Base-by-base conservation (phyloP, 2,329 filamentous ascomycete genomes). In the Colletotrichum lindemuthianum region DNA sequence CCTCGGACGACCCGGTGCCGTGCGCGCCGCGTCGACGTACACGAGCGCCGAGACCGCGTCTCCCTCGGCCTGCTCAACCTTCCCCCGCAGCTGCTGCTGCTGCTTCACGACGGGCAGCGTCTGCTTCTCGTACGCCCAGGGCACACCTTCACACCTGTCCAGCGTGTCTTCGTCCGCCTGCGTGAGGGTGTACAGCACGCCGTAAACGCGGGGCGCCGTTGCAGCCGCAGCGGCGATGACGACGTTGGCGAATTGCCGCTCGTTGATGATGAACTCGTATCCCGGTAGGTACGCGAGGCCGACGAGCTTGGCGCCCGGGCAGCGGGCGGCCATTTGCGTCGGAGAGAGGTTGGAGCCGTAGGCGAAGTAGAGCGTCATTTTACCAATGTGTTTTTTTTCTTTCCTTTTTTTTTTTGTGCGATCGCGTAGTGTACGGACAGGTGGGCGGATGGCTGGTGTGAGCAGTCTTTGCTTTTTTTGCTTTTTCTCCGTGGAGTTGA, bases 331-430 rank as follows among this genome's bases (percentile, higher is more conserved):
- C 90, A 92, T 92, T 75, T 92, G 89, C 34, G 81, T 75, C 1
- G 82, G 82, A 73, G 88, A 90, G 63, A 92, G 82, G 74, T 92
- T 92, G 73, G 85, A 88, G 67, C 90, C 90, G 75, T 90, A 92
- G 70, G 86, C 90, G 72, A 92, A 91, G 79, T 91, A 91, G 68
- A 87, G 52, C 24, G 24, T 24, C 24, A 24, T 24, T 24, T 24
- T 4, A 24, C 24, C 24, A 24, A 24, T 24, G 24, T 24, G 24
- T 4, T 24, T 24, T 4, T 24, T 24, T 24, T 24, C 24, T 24
- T 24, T 24, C n/a, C n/a, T 4, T 24, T 24, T 4, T 24, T 24
- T 24, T 24, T 4, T 24, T 24, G 4, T 24, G 24, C 24, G 24
- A 24, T 24, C 1, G 24, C 24, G 24, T 24, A 24, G 24, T 24